phyloP scores from a whole-genome alignment of 1,284 basidiomycete genomes.

The Ganoderma sinense region DNA sequence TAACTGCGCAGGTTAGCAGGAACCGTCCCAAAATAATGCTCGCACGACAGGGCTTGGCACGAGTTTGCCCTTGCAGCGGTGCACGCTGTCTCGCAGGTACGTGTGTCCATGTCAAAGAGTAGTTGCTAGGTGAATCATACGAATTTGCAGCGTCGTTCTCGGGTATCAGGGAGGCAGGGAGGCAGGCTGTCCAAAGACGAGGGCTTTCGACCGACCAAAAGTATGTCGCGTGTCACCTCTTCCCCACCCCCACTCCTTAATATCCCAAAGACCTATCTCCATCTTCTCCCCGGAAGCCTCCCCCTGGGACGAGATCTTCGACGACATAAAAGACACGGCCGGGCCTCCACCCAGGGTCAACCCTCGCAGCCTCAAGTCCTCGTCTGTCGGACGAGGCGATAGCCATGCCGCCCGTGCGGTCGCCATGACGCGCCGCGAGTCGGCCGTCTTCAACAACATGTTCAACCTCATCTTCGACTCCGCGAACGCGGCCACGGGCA shows the following conservation, averaged over 20 bases:
- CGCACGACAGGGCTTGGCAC: conserved; percentile 14
- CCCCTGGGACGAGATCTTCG: conserved; percentile 66
- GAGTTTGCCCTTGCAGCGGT: conserved; percentile 23
- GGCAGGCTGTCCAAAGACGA: neutral
- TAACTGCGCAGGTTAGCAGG: neutral
- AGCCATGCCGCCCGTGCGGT: conserved; percentile 48
- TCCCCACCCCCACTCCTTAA: neutral
- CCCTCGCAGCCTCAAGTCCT: conserved; percentile 18
- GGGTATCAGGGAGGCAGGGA: neutral
- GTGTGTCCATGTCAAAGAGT: neutral
- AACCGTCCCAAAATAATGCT: conserved; percentile 12
- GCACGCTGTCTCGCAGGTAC: conserved; percentile 25
- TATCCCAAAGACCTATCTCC: conserved; percentile 23
- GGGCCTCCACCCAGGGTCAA: conserved; percentile 19
- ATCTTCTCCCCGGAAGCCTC: conserved; percentile 44
- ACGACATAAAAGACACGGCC: conserved; percentile 46
- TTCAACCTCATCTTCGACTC: conserved; percentile 69
- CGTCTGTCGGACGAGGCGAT: conserved; percentile 2
- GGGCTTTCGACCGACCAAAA: neutral
- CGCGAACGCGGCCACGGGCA: conserved; percentile 5
- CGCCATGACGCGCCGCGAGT: conserved; percentile 72
- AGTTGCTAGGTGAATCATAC: neutral
- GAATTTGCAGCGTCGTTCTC: conserved; percentile 21
- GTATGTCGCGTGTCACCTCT: conserved; percentile 7
- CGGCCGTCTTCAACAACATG: conserved; percentile 72